Conservation (phyloP, 2,329 filamentous ascomycete species). For the Trichoderma gracile region DNA sequence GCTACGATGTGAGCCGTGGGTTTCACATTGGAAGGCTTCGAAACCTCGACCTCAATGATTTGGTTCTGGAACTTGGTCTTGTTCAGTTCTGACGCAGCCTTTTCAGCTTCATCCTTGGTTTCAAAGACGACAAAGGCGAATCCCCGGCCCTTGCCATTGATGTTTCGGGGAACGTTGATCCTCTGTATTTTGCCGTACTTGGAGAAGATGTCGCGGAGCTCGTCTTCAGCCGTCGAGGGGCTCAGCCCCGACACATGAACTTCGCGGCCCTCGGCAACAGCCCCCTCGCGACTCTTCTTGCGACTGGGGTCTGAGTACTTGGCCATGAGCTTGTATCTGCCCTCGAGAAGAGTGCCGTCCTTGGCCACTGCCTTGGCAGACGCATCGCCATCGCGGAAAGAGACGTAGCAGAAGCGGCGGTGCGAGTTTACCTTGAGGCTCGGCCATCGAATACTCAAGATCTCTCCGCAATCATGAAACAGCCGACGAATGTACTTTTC, state of each 20-base stretch:
- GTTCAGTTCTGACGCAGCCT: slow-evolving; percentile 67
- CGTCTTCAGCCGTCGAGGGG: slow-evolving; percentile 61
- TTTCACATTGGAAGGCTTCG: slow-evolving; percentile 58
- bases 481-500: slow-evolving; percentile 67
- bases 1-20: slow-evolving; percentile 51
- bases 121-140: slow-evolving; percentile 79
- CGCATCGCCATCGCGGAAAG: slow-evolving; percentile 71
- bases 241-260: slow-evolving; percentile 74
- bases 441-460: slow-evolving; percentile 84
- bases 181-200: slow-evolving; percentile 75
- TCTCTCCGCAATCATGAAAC: slow-evolving; percentile 74
- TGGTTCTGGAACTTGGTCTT: slow-evolving; percentile 68
- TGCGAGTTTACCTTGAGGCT: slow-evolving; percentile 86
- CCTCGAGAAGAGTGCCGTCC: slow-evolving; percentile 69
- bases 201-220: slow-evolving; percentile 69
- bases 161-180: slow-evolving; percentile 68
- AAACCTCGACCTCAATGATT: slow-evolving; percentile 66
- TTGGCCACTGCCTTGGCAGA: slow-evolving; percentile 72
- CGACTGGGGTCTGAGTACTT: slow-evolving; percentile 82
- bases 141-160: slow-evolving; percentile 70
- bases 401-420: slow-evolving; percentile 92
- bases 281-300: slow-evolving; percentile 77
- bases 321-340: slow-evolving; percentile 67
- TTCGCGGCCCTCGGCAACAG: slow-evolving; percentile 84
- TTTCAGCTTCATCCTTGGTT: slow-evolving; percentile 66